phyloP scores from a whole-genome alignment of 108 stramenopile species.

The Nitzschia sp. region DNA sequence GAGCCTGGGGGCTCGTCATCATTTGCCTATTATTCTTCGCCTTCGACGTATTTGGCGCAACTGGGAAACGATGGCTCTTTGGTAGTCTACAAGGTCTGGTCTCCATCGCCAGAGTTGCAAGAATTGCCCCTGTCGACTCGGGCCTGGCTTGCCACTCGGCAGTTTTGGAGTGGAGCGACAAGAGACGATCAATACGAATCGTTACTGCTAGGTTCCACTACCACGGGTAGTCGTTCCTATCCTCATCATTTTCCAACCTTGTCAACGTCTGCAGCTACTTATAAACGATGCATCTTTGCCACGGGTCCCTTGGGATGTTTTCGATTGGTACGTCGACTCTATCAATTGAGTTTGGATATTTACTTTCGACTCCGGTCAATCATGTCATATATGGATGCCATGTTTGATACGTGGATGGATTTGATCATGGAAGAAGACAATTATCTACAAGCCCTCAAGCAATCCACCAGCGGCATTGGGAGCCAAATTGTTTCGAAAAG shows the following conservation, averaged over 20 bases:
- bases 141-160: neutral
- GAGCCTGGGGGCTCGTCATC: neutral
- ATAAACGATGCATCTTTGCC: conserved; percentile 59
- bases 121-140: conserved; percentile 8
- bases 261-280: conserved; percentile 18
- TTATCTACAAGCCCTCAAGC: conserved; percentile 10
- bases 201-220: neutral
- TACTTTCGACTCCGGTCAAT: conserved; percentile 33
- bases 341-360: conserved; percentile 46
- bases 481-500: conserved; percentile 18
- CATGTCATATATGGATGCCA: conserved; percentile 46
- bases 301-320: conserved; percentile 63
- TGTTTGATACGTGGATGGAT: conserved; percentile 27
- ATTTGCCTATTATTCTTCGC: conserved; percentile 18
- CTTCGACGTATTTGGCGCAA: conserved; percentile 58
- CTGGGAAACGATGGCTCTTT: conserved; percentile 79
- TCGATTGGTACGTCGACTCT: conserved; percentile 45
- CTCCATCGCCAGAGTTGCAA: conserved; percentile 5
- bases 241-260: too few relatives aligned
- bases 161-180: conserved; percentile 3
- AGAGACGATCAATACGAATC: conserved; percentile 1
- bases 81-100: conserved; percentile 58
- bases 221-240: neutral
- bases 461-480: conserved; percentile 18
- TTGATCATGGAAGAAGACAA: conserved; percentile 34